Percentiles rank a stretch among this genome's conserved stretches.
Conservation (phyloP, 306 rosid genomes). For the Corylus heterophylla region DNA sequence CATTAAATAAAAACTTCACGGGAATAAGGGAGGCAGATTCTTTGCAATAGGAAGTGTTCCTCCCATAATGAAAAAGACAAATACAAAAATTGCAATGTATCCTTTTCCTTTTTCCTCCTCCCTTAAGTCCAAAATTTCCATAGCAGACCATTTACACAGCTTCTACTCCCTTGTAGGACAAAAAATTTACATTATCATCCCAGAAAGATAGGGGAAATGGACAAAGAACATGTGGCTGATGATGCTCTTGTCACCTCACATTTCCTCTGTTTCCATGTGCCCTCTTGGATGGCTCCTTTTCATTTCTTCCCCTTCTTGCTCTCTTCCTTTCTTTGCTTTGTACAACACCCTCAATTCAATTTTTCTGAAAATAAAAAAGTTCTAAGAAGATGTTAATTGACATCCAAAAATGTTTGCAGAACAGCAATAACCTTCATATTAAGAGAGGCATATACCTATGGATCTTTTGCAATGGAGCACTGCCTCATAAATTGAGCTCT, state of each 20-base stretch:
- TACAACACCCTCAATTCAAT: conserved; percentile 35
- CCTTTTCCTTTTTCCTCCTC: neutral
- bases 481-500: conserved; percentile 94
- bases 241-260: conserved; percentile 43
- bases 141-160: conserved; percentile 21
- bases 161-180: conserved; percentile 27
- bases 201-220: conserved; percentile 31
- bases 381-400: conserved; percentile 13
- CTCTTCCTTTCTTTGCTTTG: conserved; percentile 24
- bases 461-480: conserved; percentile 99
- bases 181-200: conserved; percentile 33
- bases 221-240: conserved; percentile 62
- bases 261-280: conserved; percentile 49
- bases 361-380: conserved; percentile 45
- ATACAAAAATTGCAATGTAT: conserved; percentile 37
- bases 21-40: conserved; percentile 34
- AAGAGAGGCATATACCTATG: conserved; percentile 49
- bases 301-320: conserved; percentile 25
- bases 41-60: conserved; percentile 21
- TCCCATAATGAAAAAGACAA: conserved; percentile 32
- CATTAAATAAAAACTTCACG: conserved; percentile 16
- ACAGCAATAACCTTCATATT: neutral
- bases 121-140: conserved; percentile 26
- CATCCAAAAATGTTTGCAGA: neutral
- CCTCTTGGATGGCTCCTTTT: conserved; percentile 14